These are phyloP conservation scores for Solanum lignicaule DNA, from an alignment of 257 asterid species.

Conservation along the genomic window DNA sequence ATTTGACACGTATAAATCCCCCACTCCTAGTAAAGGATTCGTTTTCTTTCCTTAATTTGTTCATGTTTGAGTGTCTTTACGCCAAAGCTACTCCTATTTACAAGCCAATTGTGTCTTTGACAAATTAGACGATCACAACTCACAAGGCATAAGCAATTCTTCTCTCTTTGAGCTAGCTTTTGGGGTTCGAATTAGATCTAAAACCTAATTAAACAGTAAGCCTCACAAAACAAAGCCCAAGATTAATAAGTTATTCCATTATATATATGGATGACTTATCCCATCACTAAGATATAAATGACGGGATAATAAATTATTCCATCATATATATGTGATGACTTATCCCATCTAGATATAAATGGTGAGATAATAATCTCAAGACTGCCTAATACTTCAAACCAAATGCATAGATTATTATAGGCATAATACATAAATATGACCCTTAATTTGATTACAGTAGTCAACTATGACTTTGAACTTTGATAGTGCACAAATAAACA, in stretches of 20 bases:
- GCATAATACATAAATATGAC: too few relatives aligned
- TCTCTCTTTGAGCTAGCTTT: too few relatives aligned
- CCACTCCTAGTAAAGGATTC: not conserved
- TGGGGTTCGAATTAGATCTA: too few relatives aligned
- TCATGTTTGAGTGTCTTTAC: not conserved
- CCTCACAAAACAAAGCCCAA: not conserved
- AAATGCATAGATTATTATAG: not conserved
- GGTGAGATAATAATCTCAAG: not conserved
- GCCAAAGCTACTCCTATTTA: not conserved
- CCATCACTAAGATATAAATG: not conserved
- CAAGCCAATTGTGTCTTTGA: not conserved
- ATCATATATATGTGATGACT: not conserved
- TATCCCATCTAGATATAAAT: not conserved
- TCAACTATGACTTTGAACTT: too few relatives aligned
- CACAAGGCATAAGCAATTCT: fast-evolving
- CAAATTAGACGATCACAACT: not conserved
- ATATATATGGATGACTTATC: too few relatives aligned
- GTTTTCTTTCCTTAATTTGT: not conserved
- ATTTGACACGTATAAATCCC: not conserved
- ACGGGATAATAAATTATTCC: not conserved
- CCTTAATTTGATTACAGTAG: too few relatives aligned
- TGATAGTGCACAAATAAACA: too few relatives aligned
- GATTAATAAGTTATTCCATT: too few relatives aligned
- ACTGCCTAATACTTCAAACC: too few relatives aligned
- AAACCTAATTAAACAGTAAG: too few relatives aligned